Conservation (phyloP, 2,329 filamentous ascomycete species). For the Diplodia scrobiculata region DNA sequence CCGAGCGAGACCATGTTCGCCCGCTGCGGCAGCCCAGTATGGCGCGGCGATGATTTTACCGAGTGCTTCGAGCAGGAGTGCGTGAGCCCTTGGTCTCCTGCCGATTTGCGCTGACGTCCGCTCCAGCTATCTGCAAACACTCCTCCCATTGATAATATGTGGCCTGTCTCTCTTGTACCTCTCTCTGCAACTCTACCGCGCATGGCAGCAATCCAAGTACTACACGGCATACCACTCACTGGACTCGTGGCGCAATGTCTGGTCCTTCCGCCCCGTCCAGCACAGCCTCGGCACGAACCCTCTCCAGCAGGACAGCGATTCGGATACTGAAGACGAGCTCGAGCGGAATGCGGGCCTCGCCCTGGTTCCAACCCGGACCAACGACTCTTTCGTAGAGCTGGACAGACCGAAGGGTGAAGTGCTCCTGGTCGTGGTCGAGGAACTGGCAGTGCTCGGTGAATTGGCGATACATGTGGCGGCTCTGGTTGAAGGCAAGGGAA, state of each 20-base stretch:
- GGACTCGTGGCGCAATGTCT: slow-evolving; percentile 49
- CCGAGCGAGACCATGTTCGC: slow-evolving; percentile 52
- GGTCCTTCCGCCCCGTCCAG: slow-evolving; percentile 40
- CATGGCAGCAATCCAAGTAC: slow-evolving; percentile 57
- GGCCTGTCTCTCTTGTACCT: slow-evolving; percentile 70
- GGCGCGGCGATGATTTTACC: slow-evolving; percentile 64
- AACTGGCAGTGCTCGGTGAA: slow-evolving; percentile 70
- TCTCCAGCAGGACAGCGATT: slow-evolving; percentile 40
- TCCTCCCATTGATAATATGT: slow-evolving; percentile 75
- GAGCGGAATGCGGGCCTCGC: slow-evolving; percentile 60
- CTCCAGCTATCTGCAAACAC: slow-evolving; percentile 72
- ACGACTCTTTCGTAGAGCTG: slow-evolving; percentile 63
- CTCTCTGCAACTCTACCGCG: slow-evolving; percentile 58
- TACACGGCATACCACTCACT: slow-evolving; percentile 61
- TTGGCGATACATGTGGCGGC: slow-evolving; percentile 68
- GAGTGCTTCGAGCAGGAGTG: slow-evolving; percentile 68
- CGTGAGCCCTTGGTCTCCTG: slow-evolving; percentile 26
- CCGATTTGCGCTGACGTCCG: slow-evolving; percentile 21
- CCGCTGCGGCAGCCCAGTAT: slow-evolving; percentile 60
- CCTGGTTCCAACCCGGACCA: slow-evolving; percentile 56
- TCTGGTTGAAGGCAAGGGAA: slow-evolving; percentile 55
- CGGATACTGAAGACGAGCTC: slow-evolving; percentile 60
- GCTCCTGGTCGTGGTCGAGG: slow-evolving; percentile 70
- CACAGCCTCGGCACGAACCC: slow-evolving; percentile 36
- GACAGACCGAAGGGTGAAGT: slow-evolving; percentile 75